Conservation (phyloP, 257 asterid species). For the Ocimum tenuiflorum region DNA sequence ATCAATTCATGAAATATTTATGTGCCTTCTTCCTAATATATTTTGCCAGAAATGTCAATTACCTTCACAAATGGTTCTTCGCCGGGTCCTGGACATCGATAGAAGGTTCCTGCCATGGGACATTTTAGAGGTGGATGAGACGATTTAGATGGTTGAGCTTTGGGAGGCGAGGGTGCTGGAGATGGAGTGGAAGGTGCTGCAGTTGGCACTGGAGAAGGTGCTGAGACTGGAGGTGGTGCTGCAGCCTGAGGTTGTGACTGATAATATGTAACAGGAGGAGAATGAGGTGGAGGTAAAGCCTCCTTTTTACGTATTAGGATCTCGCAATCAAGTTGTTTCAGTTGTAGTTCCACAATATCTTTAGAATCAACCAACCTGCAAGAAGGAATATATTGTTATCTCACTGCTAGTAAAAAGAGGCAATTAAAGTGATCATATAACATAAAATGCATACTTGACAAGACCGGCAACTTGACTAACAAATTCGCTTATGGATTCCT, state of each 20-base stretch:
- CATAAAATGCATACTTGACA: constrained; percentile 52
- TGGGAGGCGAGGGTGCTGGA: constrained; percentile 34
- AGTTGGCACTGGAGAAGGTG: constrained; percentile 39
- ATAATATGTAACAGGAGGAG: constrained; percentile 44
- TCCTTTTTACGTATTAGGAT: constrained; percentile 75
- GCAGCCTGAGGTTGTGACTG: constrained; percentile 55
- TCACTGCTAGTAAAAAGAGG: constrained; percentile 3
- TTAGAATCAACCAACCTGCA: constrained; percentile 82
- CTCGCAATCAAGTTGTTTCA: constrained; percentile 74
- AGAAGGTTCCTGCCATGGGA: constrained; percentile 95
- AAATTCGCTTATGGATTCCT: constrained; percentile 60
- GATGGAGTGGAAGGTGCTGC: constrained; percentile 39
- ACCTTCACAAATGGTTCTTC: constrained; percentile 87
- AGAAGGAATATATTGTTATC: constrained; percentile 16
- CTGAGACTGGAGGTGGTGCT: constrained; percentile 29
- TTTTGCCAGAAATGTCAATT: constrained; percentile 8
- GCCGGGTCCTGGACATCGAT: constrained; percentile 74
- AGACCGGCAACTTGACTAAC: constrained; percentile 69
- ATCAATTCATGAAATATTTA: not conserved
- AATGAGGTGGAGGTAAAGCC: constrained; percentile 67
- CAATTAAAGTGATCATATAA: constrained; percentile 16
- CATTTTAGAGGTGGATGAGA: constrained; percentile 62
- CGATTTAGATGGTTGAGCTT: constrained; percentile 49
- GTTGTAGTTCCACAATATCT: constrained; percentile 69
- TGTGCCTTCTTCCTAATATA: not conserved